These are phyloP conservation scores for Neonectria punicea DNA, from an alignment of 2,329 filamentous ascomycete species.

Conservation along the genomic window DNA sequence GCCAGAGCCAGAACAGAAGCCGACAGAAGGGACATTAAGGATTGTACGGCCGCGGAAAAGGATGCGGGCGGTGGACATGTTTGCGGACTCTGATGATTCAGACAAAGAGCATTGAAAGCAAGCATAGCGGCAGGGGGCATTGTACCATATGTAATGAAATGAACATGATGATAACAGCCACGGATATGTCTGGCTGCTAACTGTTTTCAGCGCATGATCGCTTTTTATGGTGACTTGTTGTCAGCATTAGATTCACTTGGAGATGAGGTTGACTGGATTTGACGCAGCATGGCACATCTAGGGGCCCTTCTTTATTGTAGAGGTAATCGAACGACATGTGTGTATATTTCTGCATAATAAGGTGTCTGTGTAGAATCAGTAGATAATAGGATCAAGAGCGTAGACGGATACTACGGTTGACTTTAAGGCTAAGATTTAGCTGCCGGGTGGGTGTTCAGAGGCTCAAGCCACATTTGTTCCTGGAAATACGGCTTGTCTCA, in stretches of 20 bases:
- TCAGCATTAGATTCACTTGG: not conserved
- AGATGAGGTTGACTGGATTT: not conserved
- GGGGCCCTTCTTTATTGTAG: not conserved
- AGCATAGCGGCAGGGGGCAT: not conserved
- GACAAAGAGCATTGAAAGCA: slow-evolving; percentile 31
- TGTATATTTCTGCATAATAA: not conserved
- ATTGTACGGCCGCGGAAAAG: slow-evolving; percentile 62
- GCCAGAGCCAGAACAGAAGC: slow-evolving; percentile 25
- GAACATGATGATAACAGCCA: not conserved
- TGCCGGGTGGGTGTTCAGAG: not conserved
- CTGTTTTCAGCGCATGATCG: no score
- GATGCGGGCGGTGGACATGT: slow-evolving; percentile 86
- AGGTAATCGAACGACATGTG: not conserved
- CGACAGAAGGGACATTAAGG: slow-evolving; percentile 25
- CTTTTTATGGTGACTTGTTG: not conserved
- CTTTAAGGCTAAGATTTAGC: not conserved
- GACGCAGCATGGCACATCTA: not conserved
- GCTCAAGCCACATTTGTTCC: not conserved
- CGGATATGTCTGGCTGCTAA: not conserved
- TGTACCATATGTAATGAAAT: not conserved
- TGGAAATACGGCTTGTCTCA: not conserved
- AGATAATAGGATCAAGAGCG: not conserved
- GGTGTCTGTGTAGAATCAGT: not conserved
- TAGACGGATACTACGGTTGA: not conserved
- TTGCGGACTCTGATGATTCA: slow-evolving; percentile 76